Evolutionary conservation across 225 moss, liverwort and hornwort species (phyloP), one percentile per base, ranked within the genome.

Genomic region (Takakia lepidozioides): DNA sequence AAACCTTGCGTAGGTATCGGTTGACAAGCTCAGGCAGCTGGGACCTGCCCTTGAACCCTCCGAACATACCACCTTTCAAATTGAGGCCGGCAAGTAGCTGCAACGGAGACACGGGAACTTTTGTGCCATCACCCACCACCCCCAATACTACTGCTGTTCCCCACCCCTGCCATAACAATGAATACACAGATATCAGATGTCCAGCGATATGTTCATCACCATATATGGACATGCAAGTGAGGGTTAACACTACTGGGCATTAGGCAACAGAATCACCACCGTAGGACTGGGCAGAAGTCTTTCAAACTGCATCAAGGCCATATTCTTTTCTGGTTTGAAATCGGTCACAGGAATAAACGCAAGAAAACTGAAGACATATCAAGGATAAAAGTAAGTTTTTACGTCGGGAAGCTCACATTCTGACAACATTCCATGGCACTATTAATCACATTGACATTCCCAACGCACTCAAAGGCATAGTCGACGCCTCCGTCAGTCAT

Each of bases 401-500:
- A n/a, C n/a, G n/a, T n/a, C n/a, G n/a, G n/a, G n/a, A n/a, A n/a
- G n/a, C 63, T 62, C 69, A 95, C 95, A 59, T 59, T 57, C 65
- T 59, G 68, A 69, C 89, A 86, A 47, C 74, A 79, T 38, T 78
- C 82, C 42, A 87, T 80, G 25, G 91, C 95, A 16, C 71, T 56
- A 41, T 66, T 67, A 73, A 87, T 98, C 39, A 87, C 53, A 34
- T 59, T 63, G 25, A 80, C 59, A 57, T 58, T 72, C 36, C 91
- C 95, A n/a, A 78, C 62, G 29, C 95, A 91, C 56, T 98, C 95
- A 43, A 98, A 98, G 15, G 84, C 87, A 17, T 79, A 85, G 60
- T 98, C 91, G 27, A 98, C 95, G 7, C 95, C 95, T 25, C 87
- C 95, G 27, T 72, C 75, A 22, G 85, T 83, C 60, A 91, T 52